phyloP scores from a whole-genome alignment of 768 basidiomycete species.

The Pisolithus albus region DNA sequence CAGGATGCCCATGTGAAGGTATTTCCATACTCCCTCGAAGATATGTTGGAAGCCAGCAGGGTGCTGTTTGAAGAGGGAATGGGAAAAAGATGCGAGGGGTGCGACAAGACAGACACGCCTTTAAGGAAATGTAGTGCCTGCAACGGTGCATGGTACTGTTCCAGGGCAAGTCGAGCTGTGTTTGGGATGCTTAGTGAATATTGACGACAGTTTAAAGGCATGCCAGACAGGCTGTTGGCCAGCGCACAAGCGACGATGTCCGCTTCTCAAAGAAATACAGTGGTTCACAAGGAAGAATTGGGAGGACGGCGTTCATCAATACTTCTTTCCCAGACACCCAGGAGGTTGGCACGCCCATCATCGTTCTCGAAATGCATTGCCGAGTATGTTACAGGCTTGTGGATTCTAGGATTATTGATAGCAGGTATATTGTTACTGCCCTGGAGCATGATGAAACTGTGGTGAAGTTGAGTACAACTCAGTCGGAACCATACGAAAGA shows the following conservation, averaged over 20 bases:
- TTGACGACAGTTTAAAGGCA: slow-evolving; percentile 9
- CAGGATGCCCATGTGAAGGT: slow-evolving; percentile 18
- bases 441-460: slow-evolving; percentile 27
- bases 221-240: slow-evolving; percentile 20
- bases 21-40: slow-evolving; percentile 21
- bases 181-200: neutral
- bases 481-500: neutral
- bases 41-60: slow-evolving; percentile 21
- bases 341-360: slow-evolving; percentile 9
- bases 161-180: slow-evolving; percentile 15
- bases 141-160: slow-evolving; percentile 25
- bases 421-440: slow-evolving; percentile 13
- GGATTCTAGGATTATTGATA: neutral
- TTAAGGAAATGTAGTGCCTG: slow-evolving; percentile 23
- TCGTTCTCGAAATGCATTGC: slow-evolving; percentile 2
- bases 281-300: slow-evolving; percentile 25
- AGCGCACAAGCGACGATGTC: slow-evolving; percentile 18
- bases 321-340: slow-evolving; percentile 14
- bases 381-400: neutral
- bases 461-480: slow-evolving; percentile 4
- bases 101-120: slow-evolving; percentile 11
- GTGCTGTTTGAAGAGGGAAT: slow-evolving; percentile 14
- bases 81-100: slow-evolving; percentile 17
- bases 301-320: slow-evolving; percentile 11
- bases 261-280: slow-evolving; percentile 22